Evolutionary conservation across 306 rosid species (phyloP), one percentile per base, ranked within the genome.

Genomic region (Quercus ilex): DNA sequence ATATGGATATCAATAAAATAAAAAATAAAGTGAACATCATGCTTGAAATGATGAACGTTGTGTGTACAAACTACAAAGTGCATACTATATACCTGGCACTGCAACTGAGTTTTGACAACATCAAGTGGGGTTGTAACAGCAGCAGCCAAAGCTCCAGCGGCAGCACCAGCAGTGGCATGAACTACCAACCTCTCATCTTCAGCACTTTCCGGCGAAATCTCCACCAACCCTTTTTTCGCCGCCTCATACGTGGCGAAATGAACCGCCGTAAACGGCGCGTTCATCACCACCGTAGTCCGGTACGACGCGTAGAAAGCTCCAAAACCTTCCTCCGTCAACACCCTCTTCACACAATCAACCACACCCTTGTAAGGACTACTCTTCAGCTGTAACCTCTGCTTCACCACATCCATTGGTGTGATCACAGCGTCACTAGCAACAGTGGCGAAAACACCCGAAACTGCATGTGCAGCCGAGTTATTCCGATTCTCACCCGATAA

Each of bases 401-500:
- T 93, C 82, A 93, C 98, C 94, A 93, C 82, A 71, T 93, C 98
- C 98, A 91, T 90, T 0, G 98, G 98, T n/a, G 98, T 93, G n/a
- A 93, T 90, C 59, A 93, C 94, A 0, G 97, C 88, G 43, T 93
- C 98, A 20, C 98, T 91, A 2, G 90, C 79, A 4, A 93, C 86
- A 5, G 98, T 91, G 1, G 98, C 98, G 15, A 87, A 87, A 0
- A 93, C 91, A 2, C 98, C 98, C 0, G 98, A 87, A 12, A 75
- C 76, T 7, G 97, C 98, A 58, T 91, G 97, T 13, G 89, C 97
- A 3, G 43, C 78, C 3, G 91, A 76, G 26, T 87, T 87, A 55
- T 85, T 81, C 8, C 90, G 90, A 73, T 84, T 82, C 23, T 91
- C 91, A 0, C 74, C 78, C 1, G 94, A 91, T 26, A 93, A 88